Base-by-base conservation (phyloP, 2,329 filamentous ascomycete species). In the Cercospora janseana region DNA sequence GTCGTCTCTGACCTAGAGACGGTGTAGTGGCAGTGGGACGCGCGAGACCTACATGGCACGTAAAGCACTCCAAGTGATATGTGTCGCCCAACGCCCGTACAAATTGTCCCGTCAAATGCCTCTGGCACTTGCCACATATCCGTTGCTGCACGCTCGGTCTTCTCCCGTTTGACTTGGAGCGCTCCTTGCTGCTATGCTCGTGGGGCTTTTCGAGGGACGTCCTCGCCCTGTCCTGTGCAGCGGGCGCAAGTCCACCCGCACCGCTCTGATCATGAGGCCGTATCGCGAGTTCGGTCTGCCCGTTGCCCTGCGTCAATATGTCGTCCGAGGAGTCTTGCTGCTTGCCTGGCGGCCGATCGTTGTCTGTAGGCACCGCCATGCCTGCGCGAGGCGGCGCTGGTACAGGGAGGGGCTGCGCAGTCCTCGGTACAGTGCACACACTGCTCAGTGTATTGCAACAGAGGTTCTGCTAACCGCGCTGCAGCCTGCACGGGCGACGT, bases 41-140 rank as follows among this genome's bases (percentile, higher is more conserved):
- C 7, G 31, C 32, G 23, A 13, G 12, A 79, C 83, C 74, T 80
- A 96, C 92, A 73, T 89, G 82, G 71, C 93, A 98, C 69, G 89
- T 94, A 73, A 98, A 98, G 77, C 93, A 98, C 70, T 98, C 92
- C 59, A 98, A 75, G 75, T 98, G 93, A 69, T 89, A 98, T 46
- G 92, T 97, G 51, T 90, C 91, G 47, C 91, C 89, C 48, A 98
- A 74, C 37, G 93, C 93, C 63, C 93, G 83, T 58, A 98, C 93
- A 68, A 97, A 98, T 71, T 98, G 93, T 34, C 93, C 93, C 1
- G 89, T 94, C 68, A 98, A 76, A 47, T 85, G 79, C 69, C 92
- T 87, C 57, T 84, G 83, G 67, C 93, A 98, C 71, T 95, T 96
- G 64, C 89, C 91, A 72, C 88, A 78, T 34, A 70, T 68, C 54